Base-by-base conservation (phyloP, 345 rosid genomes). In the Noccaea bulbosa region DNA sequence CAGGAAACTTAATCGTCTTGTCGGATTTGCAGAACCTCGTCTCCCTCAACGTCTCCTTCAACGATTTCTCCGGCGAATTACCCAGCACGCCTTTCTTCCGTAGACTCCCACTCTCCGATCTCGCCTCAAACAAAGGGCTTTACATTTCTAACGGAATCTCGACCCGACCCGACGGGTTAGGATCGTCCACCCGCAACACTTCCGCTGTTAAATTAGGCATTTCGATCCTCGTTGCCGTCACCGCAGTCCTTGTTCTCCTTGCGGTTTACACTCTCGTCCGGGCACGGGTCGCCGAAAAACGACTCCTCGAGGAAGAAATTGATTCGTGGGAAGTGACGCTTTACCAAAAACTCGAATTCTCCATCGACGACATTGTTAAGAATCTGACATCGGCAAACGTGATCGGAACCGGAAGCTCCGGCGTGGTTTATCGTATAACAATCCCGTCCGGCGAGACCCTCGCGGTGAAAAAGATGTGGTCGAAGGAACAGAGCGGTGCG, bases 21-120 rank as follows among this genome's bases (percentile, higher is more conserved):
- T 77, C 86, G 32, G 80, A 79, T 51, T 44, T 93, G 78, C 88
- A 83, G 75, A 93, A 93, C 65, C 97, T 93, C 59, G 93, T 93
- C 46, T 82, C 86, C 14, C 95, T 93, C 68, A 93, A 93, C 73
- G 81, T 92, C 49, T 92, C 98, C 1, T 86, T 82, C 82, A 92
- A 92, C 64, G 77, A 85, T 43, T 87, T 92, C 80, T 81, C 96
- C 5, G 97, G 98, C 6, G 82, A 80, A 54, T 81, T 88, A 24
- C 97, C 98, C 0, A 83, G 90, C 68, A 88, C 89, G 7, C 87
- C 89, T 27, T 90, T 93, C 77, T 93, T 93, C 78, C 58, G 88
- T 15, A 86, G 75, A 79, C 89, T 93, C 14, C 98, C 98, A 3
- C 83, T 84, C 74, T 49, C 87, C 1, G 92, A 86, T 24, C 85